A percentile compares a stretch with the other conserved stretches of the same genome.
Conservation (phyloP, 1,284 basidiomycete genomes). For the Malassezia caprae region DNA sequence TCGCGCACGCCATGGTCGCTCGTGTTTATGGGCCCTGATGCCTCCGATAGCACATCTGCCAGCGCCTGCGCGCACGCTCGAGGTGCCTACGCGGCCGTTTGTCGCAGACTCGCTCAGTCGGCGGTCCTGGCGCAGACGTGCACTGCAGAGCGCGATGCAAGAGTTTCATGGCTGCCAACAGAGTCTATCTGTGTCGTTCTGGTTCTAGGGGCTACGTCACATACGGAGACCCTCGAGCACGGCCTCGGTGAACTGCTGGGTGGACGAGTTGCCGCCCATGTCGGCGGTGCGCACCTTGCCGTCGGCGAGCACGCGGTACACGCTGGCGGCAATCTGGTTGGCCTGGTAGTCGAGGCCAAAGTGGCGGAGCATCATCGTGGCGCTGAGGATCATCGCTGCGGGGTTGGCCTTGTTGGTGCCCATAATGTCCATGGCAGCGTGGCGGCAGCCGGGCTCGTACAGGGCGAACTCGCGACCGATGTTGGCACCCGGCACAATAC, state of each 20-base stretch:
- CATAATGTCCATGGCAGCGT: slow-evolving; percentile 96
- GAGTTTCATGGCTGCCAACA: background rate
- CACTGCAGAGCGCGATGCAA: slow-evolving; percentile 15
- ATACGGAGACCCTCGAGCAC: slow-evolving; percentile 37
- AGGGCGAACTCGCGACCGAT: slow-evolving; percentile 94
- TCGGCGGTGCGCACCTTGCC: slow-evolving; percentile 87
- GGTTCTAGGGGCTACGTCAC: slow-evolving; percentile 5
- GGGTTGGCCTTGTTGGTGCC: slow-evolving; percentile 96
- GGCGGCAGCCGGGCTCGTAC: slow-evolving; percentile 97
- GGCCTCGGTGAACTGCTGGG: slow-evolving; percentile 46
- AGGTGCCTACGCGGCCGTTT: no score
- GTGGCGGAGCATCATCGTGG: slow-evolving; percentile 98
- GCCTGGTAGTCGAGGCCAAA: slow-evolving; percentile 92
- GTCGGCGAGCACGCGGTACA: slow-evolving; percentile 82
- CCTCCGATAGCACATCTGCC: no score
- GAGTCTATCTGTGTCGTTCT: slow-evolving; percentile 15
- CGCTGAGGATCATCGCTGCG: slow-evolving; percentile 90
- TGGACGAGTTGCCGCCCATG: slow-evolving; percentile 62
- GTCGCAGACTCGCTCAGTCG: no score
- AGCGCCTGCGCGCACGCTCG: no score
- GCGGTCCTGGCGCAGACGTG: no score
- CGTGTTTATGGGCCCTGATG: no score
- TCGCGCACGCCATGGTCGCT: no score
- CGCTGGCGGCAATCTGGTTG: slow-evolving; percentile 83
- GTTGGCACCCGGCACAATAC: slow-evolving; percentile 95